Base-by-base conservation (phyloP, 345 rosid species). In the thale cress (Arabidopsis thaliana) region DNA sequence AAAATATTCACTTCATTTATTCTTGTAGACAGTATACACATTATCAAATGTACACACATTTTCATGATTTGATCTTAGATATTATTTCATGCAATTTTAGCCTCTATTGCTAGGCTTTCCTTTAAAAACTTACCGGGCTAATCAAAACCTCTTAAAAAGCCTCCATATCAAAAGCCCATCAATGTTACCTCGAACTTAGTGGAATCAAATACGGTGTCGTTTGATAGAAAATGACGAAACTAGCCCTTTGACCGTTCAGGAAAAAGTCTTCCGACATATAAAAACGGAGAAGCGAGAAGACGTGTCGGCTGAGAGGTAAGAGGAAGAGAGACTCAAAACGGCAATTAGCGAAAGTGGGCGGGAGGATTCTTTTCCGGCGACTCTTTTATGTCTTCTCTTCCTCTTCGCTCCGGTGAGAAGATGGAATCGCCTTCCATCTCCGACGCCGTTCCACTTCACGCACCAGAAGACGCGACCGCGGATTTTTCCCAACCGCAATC, bases 391-490 rank as follows among this genome's bases (percentile, higher is more conserved):
- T 79, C 67, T 68, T 64, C 81, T 69, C 82, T 45, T 40, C 70
- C 80, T 72, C 82, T 79, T 65, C 78, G 28, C 69, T 74, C 73
- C 79, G 57, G 51, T 8, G 2, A 7, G 0, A 41, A 44, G 25
- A 82, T 78, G 87, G 91, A 81, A 30, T 72, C 33, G 10, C 69
- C 68, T 51, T 24, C 80, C 78, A 14, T 76, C 72, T 10, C 82
- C 71, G 57, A 81, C 71, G 61, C 51, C 78, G 32, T 8, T 44
- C 24, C 36, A 8, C 63, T 11, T 5, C 80, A 44, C 33, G 51
- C 6, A 56, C 14, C 71, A 22, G 72, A 48, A 48, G 34, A 58
- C 58, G 45, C 59, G 13, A 23, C 65, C 52, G 59, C 20, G 7
- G 68, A 32, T 48, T 3, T 23, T 42, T 48, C 55, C 16, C 50